Evolutionary conservation across 805 yeast species (phyloP), one percentile per base, ranked within the genome.

Genomic region (Metschnikowia similis): DNA sequence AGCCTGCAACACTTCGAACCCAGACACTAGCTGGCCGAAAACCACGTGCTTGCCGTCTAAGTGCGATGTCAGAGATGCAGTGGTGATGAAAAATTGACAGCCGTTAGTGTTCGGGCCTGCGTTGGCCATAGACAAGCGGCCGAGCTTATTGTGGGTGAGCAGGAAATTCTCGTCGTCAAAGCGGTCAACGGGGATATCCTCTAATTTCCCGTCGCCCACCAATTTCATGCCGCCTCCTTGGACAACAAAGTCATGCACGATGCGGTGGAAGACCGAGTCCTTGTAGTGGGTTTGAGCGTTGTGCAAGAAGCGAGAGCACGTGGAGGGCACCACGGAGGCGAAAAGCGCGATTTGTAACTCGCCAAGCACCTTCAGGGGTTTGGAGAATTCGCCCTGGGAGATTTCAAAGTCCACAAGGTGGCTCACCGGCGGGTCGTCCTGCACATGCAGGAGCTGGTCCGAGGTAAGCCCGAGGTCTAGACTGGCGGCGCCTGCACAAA

Each of bases 381-480:
- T 59, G 11, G 48, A 50, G 8, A 57, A 55, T 4, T 50, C 47
- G 6, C 59, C 67, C 32, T 70, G 71, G 28, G 66, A 47, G 31
- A 81, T 63, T 44, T 70, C 68, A 50, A 81, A 69, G 13, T 56
- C 55, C 3, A 81, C 77, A 35, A 66, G 63, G 57, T 80, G 81
- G 1, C 83, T 79, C 39, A 76, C 60, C 13, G 67, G 61, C 0
- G 84, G 84, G 54, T 81, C 84, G n/a, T 61, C 64, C 16, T 52
- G 39, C 13, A 67, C 48, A 36, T 51, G 51, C 41, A 48, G 49
- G 35, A 59, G 49, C 46, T 66, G 66, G n/a, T 57, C 58, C 4
- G 52, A 35, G 13, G 61, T 45, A 27, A 52, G 50, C n/a, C 37
- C 49, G 14, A 36, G 41, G n/a, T 57, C 42, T 10, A 49, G 41